Evolutionary conservation across 129 eudicot genomes (phyloP).

Genomic region (Artemisia annua): DNA sequence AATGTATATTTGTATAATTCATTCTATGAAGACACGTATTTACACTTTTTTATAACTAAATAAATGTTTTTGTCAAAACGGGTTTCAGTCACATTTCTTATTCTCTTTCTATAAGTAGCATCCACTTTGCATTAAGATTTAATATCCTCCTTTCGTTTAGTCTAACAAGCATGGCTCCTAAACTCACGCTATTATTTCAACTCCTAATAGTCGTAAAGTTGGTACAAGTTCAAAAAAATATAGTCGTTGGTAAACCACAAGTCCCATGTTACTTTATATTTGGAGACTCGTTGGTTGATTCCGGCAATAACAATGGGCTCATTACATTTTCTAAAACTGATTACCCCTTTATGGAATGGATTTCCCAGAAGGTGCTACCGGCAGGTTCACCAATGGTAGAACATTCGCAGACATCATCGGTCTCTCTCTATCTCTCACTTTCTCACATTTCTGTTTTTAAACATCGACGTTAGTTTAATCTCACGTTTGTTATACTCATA

Average conservation of each 20-base stretch:
- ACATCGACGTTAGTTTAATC: neutral
- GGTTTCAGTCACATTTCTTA: too few species aligned
- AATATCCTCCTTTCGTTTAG: too few species aligned
- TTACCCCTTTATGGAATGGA: conserved; percentile 36
- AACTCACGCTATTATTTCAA: neutral
- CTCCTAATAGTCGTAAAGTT: neutral
- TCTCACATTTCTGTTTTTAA: neutral
- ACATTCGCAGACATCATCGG: conserved; percentile 31
- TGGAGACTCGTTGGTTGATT: conserved; percentile 33
- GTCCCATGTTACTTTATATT: conserved; percentile 39
- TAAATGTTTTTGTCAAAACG: too few species aligned
- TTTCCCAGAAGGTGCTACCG: conserved; percentile 25
- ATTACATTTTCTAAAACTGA: conserved; percentile 10
- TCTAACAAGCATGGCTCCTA: neutral
- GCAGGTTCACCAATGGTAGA: conserved; percentile 40
- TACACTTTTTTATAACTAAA: too few species aligned
- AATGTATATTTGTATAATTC: too few species aligned
- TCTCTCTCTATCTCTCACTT: neutral
- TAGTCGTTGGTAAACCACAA: conserved; percentile 18
- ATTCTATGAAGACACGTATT: too few species aligned
- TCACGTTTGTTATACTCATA: neutral
- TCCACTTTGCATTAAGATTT: too few species aligned
- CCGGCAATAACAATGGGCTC: conserved; percentile 34
- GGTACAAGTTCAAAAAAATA: neutral
- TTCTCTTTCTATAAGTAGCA: too few species aligned